Percentiles rank a stretch among this genome's conserved stretches.
These are phyloP conservation scores for Clitopilus hobsonii DNA, from an alignment of 768 basidiomycete species.

Conservation along the genomic window DNA sequence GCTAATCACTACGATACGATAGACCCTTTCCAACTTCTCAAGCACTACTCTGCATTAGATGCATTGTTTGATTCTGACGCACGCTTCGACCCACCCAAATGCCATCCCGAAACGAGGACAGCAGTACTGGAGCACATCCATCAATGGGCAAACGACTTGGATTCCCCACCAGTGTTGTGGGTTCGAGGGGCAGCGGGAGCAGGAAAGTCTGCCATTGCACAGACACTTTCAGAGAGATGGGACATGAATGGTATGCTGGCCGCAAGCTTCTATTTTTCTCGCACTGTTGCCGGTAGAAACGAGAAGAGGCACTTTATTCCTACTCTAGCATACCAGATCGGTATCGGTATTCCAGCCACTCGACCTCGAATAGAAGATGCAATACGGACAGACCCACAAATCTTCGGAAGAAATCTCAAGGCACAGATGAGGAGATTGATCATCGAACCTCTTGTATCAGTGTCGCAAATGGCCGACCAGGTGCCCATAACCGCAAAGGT, in stretches of 20 bases:
- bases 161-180: neutral
- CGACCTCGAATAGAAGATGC: neutral
- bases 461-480: too few relatives aligned
- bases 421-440: neutral
- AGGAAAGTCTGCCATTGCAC: neutral
- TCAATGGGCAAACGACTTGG: neutral
- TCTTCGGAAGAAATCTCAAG: neutral
- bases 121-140: neutral
- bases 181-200: neutral
- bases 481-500: too few relatives aligned
- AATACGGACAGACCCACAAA: neutral
- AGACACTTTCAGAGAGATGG: neutral
- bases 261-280: neutral
- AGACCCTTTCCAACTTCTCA: neutral
- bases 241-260: neutral
- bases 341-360: neutral
- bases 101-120: neutral
- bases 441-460: neutral
- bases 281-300: neutral
- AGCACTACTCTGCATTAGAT: neutral
- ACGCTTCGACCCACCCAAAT: neutral
- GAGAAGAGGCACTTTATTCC: neutral
- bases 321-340: neutral
- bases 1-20: too few relatives aligned
- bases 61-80: neutral